These are phyloP conservation scores for Emericellopsis terricola DNA, from an alignment of 495 filamentous ascomycete genomes.

Conservation along the genomic window DNA sequence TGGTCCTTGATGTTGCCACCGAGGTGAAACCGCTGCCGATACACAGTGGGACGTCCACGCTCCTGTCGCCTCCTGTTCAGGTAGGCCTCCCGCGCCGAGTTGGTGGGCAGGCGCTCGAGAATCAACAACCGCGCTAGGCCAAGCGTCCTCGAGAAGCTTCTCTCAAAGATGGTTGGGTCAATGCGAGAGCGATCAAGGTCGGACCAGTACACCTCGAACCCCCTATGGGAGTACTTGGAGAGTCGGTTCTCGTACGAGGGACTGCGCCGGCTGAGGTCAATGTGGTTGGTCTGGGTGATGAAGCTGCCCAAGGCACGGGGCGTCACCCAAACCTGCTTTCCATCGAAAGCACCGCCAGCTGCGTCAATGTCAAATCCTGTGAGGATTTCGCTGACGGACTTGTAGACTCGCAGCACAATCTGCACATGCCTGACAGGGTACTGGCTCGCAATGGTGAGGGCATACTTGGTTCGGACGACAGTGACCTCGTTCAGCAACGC, in stretches of 20 bases:
- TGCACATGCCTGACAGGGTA: slow-evolving; percentile 70
- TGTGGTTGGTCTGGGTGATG: slow-evolving; percentile 60
- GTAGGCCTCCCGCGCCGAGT: slow-evolving; percentile 46
- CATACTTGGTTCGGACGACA: slow-evolving; percentile 62
- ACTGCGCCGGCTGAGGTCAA: slow-evolving; percentile 61
- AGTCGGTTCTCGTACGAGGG: slow-evolving; percentile 75
- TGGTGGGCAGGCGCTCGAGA: slow-evolving; percentile 55
- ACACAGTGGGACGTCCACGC: slow-evolving; percentile 38
- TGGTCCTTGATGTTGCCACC: slow-evolving; percentile 50
- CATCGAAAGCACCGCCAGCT: slow-evolving; percentile 63
- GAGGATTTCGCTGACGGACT: slow-evolving; percentile 61
- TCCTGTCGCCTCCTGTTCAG: slow-evolving; percentile 45
- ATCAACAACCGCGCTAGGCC: slow-evolving; percentile 67
- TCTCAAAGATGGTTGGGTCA: slow-evolving; percentile 71
- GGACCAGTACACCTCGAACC: slow-evolving; percentile 68
- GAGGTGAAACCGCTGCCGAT: slow-evolving; percentile 13
- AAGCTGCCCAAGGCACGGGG: slow-evolving; percentile 56
- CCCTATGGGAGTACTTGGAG: slow-evolving; percentile 71
- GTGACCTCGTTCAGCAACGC: slow-evolving; percentile 60
- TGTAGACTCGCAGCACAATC: slow-evolving; percentile 72
- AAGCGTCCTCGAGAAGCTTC: slow-evolving; percentile 52
- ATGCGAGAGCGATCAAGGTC: slow-evolving; percentile 50
- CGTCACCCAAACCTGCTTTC: slow-evolving; percentile 51
- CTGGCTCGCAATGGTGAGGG: slow-evolving; percentile 66
- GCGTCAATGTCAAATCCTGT: slow-evolving; percentile 78